A percentile compares a stretch with the other conserved stretches of the same genome.
Evolutionary conservation across 2,329 filamentous ascomycete species (phyloP).

Genomic region (Rosellinia necatrix): DNA sequence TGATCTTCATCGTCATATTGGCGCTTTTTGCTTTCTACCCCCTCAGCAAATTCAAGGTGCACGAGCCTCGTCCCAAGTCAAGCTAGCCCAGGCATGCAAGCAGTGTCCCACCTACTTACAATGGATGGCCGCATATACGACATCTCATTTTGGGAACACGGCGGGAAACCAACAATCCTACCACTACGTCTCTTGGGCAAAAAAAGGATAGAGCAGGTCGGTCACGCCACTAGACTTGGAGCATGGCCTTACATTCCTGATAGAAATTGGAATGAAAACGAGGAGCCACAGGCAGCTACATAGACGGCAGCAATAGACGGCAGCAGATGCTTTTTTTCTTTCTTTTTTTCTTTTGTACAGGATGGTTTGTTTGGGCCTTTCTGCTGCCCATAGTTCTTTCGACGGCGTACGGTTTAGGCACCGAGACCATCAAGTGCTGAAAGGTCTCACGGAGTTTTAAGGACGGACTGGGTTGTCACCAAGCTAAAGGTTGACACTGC

Average conservation of each 20-base stretch:
- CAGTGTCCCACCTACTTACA: not conserved
- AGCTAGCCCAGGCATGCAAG: not conserved
- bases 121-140: not conserved
- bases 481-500: not conserved
- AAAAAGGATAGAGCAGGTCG: slow-evolving; percentile 5
- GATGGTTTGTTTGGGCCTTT: not conserved
- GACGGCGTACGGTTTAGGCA: slow-evolving; percentile 37
- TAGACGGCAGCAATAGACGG: slow-evolving; percentile 16
- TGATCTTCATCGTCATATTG: slow-evolving; percentile 26
- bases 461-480: not conserved
- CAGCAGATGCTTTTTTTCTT: slow-evolving; percentile 1
- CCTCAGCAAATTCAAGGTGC: slow-evolving; percentile 13
- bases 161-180: not conserved
- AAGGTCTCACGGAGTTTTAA: slow-evolving; percentile 51
- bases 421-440: slow-evolving; percentile 62
- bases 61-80: not conserved
- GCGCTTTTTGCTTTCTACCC: slow-evolving; percentile 14
- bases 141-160: not conserved
- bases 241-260: not conserved
- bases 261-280: not conserved
- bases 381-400: slow-evolving; percentile 5
- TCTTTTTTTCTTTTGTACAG: slow-evolving; percentile 19
- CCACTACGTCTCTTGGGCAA: not conserved
- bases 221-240: slow-evolving; percentile 1
- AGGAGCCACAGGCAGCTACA: not conserved